Conservation (phyloP, 805 yeast genomes). For the Kodamaea kakaduensis region DNA sequence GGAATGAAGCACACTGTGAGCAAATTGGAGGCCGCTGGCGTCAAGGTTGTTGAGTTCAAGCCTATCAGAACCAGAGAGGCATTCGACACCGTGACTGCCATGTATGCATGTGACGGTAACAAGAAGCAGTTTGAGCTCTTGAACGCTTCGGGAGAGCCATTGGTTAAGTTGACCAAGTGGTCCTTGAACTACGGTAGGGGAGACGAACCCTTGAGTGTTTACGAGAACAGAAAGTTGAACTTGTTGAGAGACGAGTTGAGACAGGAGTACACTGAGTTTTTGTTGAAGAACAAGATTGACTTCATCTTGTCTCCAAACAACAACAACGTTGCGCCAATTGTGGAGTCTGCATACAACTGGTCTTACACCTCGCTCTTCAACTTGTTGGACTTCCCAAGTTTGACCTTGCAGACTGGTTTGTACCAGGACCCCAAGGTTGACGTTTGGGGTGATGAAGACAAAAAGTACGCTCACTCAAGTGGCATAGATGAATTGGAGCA, state of each 20-base stretch:
- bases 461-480: slow-evolving; percentile 38
- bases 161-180: slow-evolving; percentile 60
- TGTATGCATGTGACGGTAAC: slow-evolving; percentile 71
- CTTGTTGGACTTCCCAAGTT: slow-evolving; percentile 65
- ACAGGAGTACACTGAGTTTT: slow-evolving; percentile 50
- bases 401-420: slow-evolving; percentile 59
- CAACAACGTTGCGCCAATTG: slow-evolving; percentile 67
- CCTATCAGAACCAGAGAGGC: slow-evolving; percentile 58
- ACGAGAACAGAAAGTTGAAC: slow-evolving; percentile 56
- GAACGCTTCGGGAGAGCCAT: slow-evolving; percentile 65
- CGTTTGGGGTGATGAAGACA: slow-evolving; percentile 35
- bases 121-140: slow-evolving; percentile 49
- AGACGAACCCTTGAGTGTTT: slow-evolving; percentile 34
- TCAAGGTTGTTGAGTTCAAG: slow-evolving; percentile 49
- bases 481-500: slow-evolving; percentile 47
- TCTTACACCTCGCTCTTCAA: slow-evolving; percentile 77
- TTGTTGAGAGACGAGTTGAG: slow-evolving; percentile 54
- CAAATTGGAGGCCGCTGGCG: slow-evolving; percentile 57
- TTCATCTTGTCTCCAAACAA: slow-evolving; percentile 65
- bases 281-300: slow-evolving; percentile 56
- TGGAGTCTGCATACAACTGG: slow-evolving; percentile 66
- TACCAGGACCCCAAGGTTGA: slow-evolving; percentile 55
- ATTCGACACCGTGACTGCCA: slow-evolving; percentile 50
- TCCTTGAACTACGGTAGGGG: slow-evolving; percentile 57
- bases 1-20: slow-evolving; percentile 47